Evolutionary conservation across 768 basidiomycete genomes (phyloP).

Genomic region (Tulasnella sp.): DNA sequence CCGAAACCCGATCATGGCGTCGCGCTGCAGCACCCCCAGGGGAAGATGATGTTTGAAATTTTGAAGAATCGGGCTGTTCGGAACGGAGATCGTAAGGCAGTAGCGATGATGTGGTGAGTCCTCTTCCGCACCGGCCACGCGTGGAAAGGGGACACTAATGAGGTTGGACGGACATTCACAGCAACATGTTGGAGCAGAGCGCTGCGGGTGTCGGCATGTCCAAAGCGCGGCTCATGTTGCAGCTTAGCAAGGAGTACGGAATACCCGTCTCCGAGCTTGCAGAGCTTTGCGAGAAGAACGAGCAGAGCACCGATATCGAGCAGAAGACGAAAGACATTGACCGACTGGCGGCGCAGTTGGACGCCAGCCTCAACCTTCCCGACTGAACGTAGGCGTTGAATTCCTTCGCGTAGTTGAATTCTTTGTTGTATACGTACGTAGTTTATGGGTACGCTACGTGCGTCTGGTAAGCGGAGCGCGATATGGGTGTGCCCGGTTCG

Average conservation of each 20-base stretch:
- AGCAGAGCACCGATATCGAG: neutral
- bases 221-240: neutral
- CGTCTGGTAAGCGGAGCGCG: too few species aligned
- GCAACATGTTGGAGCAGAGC: neutral
- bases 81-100: neutral
- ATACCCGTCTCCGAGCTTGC: neutral
- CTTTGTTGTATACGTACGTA: too few species aligned
- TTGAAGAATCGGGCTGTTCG: neutral
- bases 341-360: neutral
- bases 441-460: too few species aligned
- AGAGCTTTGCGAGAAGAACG: neutral
- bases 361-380: neutral
- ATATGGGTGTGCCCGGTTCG: too few species aligned
- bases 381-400: neutral
- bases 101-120: neutral
- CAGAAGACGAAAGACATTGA: neutral
- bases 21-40: neutral
- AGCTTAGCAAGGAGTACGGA: neutral
- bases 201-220: neutral
- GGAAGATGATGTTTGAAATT: neutral
- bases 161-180: neutral
- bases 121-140: too few species aligned
- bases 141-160: too few species aligned
- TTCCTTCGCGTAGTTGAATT: too few species aligned
- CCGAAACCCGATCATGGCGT: neutral